Evolutionary conservation across 495 filamentous ascomycete genomes (phyloP), one percentile per base, ranked within the genome.

Genomic region (Daldinia decipiens): DNA sequence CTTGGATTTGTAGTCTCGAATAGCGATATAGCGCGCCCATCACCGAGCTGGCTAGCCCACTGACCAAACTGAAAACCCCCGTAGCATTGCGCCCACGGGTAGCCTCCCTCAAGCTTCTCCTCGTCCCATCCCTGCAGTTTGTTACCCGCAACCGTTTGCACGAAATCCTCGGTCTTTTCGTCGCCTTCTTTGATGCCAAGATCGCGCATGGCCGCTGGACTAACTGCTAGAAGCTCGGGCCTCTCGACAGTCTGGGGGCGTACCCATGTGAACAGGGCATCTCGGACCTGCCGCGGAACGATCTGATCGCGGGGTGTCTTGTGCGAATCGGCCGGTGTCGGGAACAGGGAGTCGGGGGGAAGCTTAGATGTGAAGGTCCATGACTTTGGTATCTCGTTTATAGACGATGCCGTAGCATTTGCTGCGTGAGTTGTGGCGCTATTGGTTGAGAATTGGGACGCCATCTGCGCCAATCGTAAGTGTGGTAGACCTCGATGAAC

Each of bases 71-170:
- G 91, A 77, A 87, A 92, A 5, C 95, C 95, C 62, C 95, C 95
- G 80, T 99, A 99, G 77, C 94, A 98, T 80, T 98, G 94, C 36
- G 96, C 93, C 95, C 95, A 99, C 12, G 95, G 96, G 76, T 98
- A 98, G 38, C 95, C 88, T 27, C 85, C 81, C 47, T 88, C 83
- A 78, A 63, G 87, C 85, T 71, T 91, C 81, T 80, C 78, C 17
- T 78, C 80, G 70, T 90, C 83, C 76, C 86, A 85, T 43, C 89
- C 88, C 39, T 86, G 84, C 9, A 96, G 84, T 73, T 88, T 88
- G 76, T 97, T 98, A 3, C 95, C 95, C 0, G 90, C 87, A 17
- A 95, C 90, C 5, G 91, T 82, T 8, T 87, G 82, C 67, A 88
- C 85, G 82, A 99, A 98, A 8, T 92, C 89, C n/a, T 89, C 79